A percentile compares a stretch with the other conserved stretches of the same genome.
These are phyloP conservation scores for Marchantia paleacea DNA, from an alignment of 225 moss, liverwort and hornwort genomes.

Conservation along the genomic window DNA sequence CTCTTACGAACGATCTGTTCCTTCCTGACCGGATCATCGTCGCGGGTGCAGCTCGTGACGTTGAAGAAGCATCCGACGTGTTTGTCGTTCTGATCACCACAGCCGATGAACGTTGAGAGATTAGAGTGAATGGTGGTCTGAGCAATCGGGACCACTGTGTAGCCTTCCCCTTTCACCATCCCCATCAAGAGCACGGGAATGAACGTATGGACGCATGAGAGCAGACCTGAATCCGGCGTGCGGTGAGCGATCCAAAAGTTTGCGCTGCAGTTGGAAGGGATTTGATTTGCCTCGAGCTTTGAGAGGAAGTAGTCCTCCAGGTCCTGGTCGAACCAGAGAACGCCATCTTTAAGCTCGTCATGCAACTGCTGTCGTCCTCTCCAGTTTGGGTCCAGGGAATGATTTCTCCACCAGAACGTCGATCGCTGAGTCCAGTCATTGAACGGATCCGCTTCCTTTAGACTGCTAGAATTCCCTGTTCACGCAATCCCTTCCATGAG, in stretches of 20 bases:
- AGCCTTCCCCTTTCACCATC: slow-evolving; percentile 26
- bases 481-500: slow-evolving; percentile 2
- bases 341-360: background rate
- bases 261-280: slow-evolving; percentile 27
- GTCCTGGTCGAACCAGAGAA: slow-evolving; percentile 29
- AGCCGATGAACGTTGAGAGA: slow-evolving; percentile 33
- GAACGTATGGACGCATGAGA: slow-evolving; percentile 29
- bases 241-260: slow-evolving; percentile 39
- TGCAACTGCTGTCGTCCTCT: slow-evolving; percentile 27
- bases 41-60: slow-evolving; percentile 28
- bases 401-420: slow-evolving; percentile 20
- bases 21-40: slow-evolving; percentile 24
- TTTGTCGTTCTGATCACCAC: slow-evolving; percentile 12
- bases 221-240: slow-evolving; percentile 27
- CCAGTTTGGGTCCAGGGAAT: slow-evolving; percentile 27
- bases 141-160: slow-evolving; percentile 20
- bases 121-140: background rate
- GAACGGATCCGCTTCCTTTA: slow-evolving; percentile 9
- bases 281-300: slow-evolving; percentile 28
- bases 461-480: slow-evolving; percentile 15
- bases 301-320: slow-evolving; percentile 27
- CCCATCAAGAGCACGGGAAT: slow-evolving; percentile 26
- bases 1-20: slow-evolving; percentile 11
- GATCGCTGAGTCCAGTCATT: slow-evolving; percentile 27
- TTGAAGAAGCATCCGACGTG: slow-evolving; percentile 35